phyloP scores from a whole-genome alignment of 1,284 basidiomycete genomes.

The Malassezia sympodialis region DNA sequence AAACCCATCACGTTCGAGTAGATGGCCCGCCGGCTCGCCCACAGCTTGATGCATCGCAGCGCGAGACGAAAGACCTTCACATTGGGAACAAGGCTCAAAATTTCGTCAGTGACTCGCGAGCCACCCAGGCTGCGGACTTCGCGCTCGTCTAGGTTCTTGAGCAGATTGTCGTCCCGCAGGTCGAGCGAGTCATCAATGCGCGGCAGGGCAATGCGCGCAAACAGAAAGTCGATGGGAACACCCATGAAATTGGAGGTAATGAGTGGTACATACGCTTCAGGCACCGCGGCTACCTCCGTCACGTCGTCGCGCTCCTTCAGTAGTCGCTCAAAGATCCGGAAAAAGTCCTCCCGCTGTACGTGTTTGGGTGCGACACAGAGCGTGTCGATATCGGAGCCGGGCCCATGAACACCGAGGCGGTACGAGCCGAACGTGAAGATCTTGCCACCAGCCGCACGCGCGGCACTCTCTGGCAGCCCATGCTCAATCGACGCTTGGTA shows the following conservation, averaged over 20 bases:
- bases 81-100: conserved; percentile 86
- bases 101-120: conserved; percentile 91
- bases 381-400: conserved; percentile 96
- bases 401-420: conserved; percentile 80
- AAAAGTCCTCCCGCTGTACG: conserved; percentile 90
- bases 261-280: conserved; percentile 90
- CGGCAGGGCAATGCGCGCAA: conserved; percentile 72
- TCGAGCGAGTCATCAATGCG: conserved; percentile 82
- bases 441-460: conserved; percentile 80
- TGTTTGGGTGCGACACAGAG: conserved; percentile 94
- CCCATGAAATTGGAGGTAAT: conserved; percentile 84
- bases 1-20: conserved; percentile 98
- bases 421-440: conserved; percentile 94
- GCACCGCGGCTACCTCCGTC: conserved; percentile 80
- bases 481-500: conserved; percentile 65
- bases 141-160: conserved; percentile 85
- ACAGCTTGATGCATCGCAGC: conserved; percentile 88
- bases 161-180: conserved; percentile 77
- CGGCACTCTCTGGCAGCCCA: conserved; percentile 77
- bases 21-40: conserved; percentile 91
- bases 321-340: conserved; percentile 81
- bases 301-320: conserved; percentile 74
- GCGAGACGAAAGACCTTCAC: conserved; percentile 88
- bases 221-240: conserved; percentile 85
- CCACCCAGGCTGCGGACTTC: conserved; percentile 91